Conservation (phyloP, 176 grass and related monocot species). For the Avena eriantha region DNA sequence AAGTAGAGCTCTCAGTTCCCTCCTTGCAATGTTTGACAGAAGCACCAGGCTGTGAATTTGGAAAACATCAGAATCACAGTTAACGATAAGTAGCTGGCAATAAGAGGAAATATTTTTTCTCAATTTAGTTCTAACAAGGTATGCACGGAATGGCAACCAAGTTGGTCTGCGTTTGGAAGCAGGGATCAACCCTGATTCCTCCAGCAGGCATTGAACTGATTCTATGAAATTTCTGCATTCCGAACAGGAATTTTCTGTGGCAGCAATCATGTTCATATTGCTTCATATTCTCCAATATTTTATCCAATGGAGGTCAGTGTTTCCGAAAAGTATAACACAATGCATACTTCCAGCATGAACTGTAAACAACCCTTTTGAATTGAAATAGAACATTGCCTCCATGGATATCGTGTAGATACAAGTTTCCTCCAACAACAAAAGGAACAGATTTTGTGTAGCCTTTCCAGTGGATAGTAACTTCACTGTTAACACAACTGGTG, state of each 20-base stretch:
- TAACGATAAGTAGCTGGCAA: background rate
- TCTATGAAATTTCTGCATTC: conserved; percentile 7
- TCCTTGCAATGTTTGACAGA: conserved; percentile 84
- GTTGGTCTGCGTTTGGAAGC: background rate
- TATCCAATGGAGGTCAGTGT: background rate
- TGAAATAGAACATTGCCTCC: conserved; percentile 1
- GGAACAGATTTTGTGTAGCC: background rate
- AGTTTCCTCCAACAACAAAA: conserved; percentile 4
- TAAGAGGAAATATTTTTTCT: conserved; percentile 6
- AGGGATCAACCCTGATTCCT: conserved; percentile 5
- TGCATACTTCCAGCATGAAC: background rate
- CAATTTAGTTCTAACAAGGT: conserved; percentile 20
- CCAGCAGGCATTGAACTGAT: background rate
- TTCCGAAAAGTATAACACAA: background rate
- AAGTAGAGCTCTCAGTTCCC: conserved; percentile 82
- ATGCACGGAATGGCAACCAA: background rate
- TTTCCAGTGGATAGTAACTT: conserved; percentile 13
- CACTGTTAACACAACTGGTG: background rate
- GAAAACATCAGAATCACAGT: conserved; percentile 25
- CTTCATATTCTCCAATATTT: background rate
- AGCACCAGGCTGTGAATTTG: conserved; percentile 64
- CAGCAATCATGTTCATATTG: background rate
- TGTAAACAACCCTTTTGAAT: conserved; percentile 17
- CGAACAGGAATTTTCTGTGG: conserved; percentile 12
- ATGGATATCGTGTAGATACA: conserved; percentile 6